Evolutionary conservation across 1,284 basidiomycete genomes (phyloP), one percentile per base, ranked within the genome.

Genomic region (Coniferiporia weirii): DNA sequence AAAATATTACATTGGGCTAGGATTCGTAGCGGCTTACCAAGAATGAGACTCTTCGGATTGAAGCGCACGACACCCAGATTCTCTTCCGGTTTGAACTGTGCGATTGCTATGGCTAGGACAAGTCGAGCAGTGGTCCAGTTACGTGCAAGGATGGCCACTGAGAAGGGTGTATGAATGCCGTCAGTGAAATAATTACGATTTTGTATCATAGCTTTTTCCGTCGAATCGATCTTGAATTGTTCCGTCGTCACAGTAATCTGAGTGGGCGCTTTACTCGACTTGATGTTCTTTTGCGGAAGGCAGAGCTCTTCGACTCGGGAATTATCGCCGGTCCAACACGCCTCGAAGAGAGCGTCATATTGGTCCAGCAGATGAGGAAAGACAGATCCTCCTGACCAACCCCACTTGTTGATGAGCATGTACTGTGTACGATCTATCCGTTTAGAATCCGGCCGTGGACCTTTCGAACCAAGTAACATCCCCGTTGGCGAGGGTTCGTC

Each of bases 101-200:
- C 77, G 5, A 69, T 68, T 7, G 79, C 75, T 60, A 84, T 81
- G 0, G 78, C 77, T 38, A 84, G 66, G 9, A 84, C 73, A 7
- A 84, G 69, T n/a, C 75, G 75, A 0, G 79, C 82, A 1, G 81
- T 81, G 3, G 75, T 72, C 82, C 82, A 85, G 19, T 74, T 75
- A 9, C 79, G 73, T 8, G 73, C 74, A 20, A 68, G 65, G 19
- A 83, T 61, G 1, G 82, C 82, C 13, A 79, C 75, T 53, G 69
- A 75, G 7, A 83, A 69, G 0, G 81, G 79, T 0, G 77, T 79
- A 49, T 71, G 70, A 19, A 76, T 77, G 79, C 54, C 35, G 45
- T 20, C 53, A 12, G 7, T 10, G 10, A 27, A 27, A 5, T 27
- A 27, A 2, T 10, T 32, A 17, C 27, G 27, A 27, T 27, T 27